Evolutionary conservation across 768 basidiomycete genomes (phyloP).

Genomic region (Boletus coccyginus): DNA sequence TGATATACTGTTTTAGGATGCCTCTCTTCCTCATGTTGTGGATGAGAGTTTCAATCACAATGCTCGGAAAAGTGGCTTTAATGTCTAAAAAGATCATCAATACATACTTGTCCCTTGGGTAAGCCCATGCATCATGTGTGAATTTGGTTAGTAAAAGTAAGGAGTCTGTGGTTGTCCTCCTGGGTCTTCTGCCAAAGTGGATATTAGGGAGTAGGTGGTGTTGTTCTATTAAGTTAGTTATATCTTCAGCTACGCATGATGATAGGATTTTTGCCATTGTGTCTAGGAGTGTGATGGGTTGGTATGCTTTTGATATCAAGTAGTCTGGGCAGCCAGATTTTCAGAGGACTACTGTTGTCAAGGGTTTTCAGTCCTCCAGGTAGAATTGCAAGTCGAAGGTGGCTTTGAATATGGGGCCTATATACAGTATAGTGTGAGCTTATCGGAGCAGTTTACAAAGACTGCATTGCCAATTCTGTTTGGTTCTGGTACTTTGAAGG

Average conservation of each 20-base stretch:
- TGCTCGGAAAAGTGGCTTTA: not conserved
- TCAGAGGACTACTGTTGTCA: not conserved
- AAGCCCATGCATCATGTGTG: not conserved
- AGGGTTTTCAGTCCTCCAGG: not conserved
- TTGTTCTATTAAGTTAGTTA: not conserved
- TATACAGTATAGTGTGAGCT: rapidly evolving
- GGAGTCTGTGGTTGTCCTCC: not conserved
- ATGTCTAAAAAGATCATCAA: not conserved
- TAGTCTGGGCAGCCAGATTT: not conserved
- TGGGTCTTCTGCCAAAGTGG: not conserved
- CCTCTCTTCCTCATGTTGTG: not conserved
- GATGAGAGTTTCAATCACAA: not conserved
- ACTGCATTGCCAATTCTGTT: not conserved
- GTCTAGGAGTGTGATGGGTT: not conserved
- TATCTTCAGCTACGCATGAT: not conserved
- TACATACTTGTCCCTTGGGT: not conserved
- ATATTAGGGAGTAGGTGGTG: not conserved
- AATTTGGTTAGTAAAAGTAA: not conserved
- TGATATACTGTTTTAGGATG: conserved; percentile 3
- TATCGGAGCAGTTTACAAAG: not conserved
- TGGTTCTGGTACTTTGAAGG: not conserved
- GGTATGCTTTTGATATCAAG: not conserved
- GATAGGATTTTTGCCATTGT: not conserved
- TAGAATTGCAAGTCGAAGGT: not conserved
- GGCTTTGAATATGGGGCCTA: not conserved